Conservation (phyloP, 2,329 filamentous ascomycete species). For the Drechslerella dactyloides region DNA sequence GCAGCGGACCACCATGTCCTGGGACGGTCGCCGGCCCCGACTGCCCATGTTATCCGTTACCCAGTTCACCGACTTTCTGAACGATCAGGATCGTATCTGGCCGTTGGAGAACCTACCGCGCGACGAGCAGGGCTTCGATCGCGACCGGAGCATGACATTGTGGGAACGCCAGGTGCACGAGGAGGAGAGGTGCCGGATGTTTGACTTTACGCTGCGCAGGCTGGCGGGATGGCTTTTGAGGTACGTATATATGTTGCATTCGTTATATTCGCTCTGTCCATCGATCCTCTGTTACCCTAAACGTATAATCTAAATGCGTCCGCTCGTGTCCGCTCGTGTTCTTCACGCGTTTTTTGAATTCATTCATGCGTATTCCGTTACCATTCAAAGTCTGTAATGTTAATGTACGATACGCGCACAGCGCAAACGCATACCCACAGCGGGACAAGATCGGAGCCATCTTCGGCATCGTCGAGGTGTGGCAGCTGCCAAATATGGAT, state of each 20-base stretch:
- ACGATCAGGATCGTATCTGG: constrained; percentile 33
- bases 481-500: constrained; percentile 34
- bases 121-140: constrained; percentile 29
- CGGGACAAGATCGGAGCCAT: constrained; percentile 17
- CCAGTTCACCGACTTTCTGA: constrained; percentile 26
- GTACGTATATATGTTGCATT: no score
- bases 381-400: no score
- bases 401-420: background rate
- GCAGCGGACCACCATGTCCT: constrained; percentile 24
- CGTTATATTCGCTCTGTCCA: no score
- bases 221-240: constrained; percentile 40
- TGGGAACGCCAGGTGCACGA: constrained; percentile 20
- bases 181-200: constrained; percentile 22
- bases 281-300: no score
- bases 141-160: constrained; percentile 13
- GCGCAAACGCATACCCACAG: constrained; percentile 30
- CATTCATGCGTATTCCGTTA: no score
- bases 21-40: constrained; percentile 18
- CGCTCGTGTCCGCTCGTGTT: no score
- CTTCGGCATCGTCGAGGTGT: constrained; percentile 24
- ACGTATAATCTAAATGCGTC: no score
- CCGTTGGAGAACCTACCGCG: constrained; percentile 33
- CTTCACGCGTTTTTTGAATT: no score
- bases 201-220: constrained; percentile 42
- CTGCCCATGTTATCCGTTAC: constrained; percentile 22